phyloP scores from a whole-genome alignment of 352 stramenopile genomes.

The Peronosclerospora sorghi region DNA sequence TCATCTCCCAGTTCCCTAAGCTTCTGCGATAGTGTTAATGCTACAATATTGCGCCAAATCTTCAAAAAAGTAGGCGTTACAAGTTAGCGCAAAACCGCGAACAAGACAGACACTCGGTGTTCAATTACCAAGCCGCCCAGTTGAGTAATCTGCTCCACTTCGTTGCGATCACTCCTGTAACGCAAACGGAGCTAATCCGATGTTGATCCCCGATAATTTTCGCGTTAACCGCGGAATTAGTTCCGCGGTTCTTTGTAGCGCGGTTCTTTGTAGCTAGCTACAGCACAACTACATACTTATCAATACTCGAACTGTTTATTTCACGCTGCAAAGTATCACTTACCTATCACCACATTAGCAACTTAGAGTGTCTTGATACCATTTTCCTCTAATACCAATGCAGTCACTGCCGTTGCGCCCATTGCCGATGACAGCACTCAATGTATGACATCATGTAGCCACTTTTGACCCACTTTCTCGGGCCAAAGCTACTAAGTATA shows the following conservation, averaged over 20 bases:
- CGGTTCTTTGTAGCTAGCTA: slow-evolving; percentile 46
- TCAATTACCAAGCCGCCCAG: slow-evolving; percentile 63
- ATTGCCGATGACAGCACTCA: slow-evolving; percentile 49
- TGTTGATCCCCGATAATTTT: too few species aligned
- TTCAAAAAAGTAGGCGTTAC: too few species aligned
- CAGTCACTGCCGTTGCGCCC: too few species aligned
- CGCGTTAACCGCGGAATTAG: too few species aligned
- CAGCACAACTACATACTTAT: slow-evolving; percentile 35
- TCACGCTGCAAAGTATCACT: neutral
- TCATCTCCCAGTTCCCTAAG: slow-evolving; percentile 66
- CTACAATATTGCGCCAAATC: slow-evolving; percentile 1
- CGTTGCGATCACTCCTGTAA: slow-evolving; percentile 46
- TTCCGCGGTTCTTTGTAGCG: too few species aligned
- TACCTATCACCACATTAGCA: slow-evolving; percentile 75
- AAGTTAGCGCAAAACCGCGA: too few species aligned
- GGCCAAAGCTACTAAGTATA: too few species aligned
- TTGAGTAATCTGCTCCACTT: slow-evolving; percentile 44
- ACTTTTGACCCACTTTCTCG: too few species aligned
- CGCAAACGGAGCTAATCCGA: slow-evolving; percentile 44
- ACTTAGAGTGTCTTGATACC: slow-evolving; percentile 39
- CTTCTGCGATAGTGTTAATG: slow-evolving; percentile 28
- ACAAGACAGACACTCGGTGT: too few species aligned
- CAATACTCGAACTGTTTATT: too few species aligned
- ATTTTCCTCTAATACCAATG: too few species aligned
- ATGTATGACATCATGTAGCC: slow-evolving; percentile 69